Evolutionary conservation across 495 filamentous ascomycete genomes (phyloP).

Genomic region (Chaetomium tenue): DNA sequence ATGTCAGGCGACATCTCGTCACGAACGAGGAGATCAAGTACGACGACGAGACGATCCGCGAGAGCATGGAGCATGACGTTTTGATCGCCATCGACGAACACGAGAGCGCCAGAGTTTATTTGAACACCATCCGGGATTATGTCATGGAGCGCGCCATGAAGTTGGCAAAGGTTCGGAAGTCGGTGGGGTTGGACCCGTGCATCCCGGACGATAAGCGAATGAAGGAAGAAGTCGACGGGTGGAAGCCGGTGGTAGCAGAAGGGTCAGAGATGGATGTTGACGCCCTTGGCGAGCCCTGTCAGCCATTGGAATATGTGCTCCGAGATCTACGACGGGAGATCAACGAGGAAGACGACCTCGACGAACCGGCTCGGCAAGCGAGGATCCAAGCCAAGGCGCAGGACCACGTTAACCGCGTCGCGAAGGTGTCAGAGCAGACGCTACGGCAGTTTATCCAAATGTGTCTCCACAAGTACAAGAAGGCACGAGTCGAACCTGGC

Average conservation of each 20-base stretch:
- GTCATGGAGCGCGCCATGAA: constrained; percentile 51
- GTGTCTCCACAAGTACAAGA: constrained; percentile 86
- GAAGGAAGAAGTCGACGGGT: constrained; percentile 22
- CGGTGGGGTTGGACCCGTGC: constrained; percentile 41
- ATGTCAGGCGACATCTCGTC: constrained; percentile 57
- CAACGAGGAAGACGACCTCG: constrained; percentile 15
- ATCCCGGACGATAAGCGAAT: constrained; percentile 26
- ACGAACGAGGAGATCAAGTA: constrained; percentile 56
- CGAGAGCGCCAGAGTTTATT: constrained; percentile 79
- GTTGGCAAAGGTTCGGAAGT: constrained; percentile 51
- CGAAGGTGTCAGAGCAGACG: constrained; percentile 73
- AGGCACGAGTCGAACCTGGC: constrained; percentile 84
- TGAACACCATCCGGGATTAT: constrained; percentile 71
- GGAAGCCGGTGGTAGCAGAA: constrained; percentile 19
- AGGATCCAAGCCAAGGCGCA: constrained; percentile 16
- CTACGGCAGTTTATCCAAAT: constrained; percentile 72
- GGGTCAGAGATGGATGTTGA: constrained; percentile 17
- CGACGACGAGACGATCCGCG: constrained; percentile 60
- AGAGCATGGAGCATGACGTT: constrained; percentile 35
- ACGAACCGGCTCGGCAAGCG: constrained; percentile 7
- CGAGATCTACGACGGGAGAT: constrained; percentile 10
- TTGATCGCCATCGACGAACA: constrained; percentile 65
- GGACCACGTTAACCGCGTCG: constrained; percentile 61
- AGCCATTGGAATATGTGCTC: constrained; percentile 16
- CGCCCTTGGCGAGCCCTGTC: not conserved